phyloP scores from a whole-genome alignment of 192 early-diverging fungal genomes.

The Rhizoclosmatium sp. region DNA sequence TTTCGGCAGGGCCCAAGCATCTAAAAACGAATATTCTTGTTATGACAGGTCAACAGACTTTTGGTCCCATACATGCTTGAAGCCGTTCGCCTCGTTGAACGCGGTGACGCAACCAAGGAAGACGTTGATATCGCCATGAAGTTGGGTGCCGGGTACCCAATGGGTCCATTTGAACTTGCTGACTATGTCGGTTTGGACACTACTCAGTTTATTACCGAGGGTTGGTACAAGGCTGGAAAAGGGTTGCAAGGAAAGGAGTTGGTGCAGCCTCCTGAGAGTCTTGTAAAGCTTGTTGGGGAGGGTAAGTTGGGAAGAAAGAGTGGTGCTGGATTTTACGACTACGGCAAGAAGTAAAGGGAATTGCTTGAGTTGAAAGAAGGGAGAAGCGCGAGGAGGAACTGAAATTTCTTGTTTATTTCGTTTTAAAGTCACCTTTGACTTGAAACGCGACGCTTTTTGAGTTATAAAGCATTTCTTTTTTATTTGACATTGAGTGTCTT shows the following conservation, averaged over 20 bases:
- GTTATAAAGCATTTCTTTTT: no score
- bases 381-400: no score
- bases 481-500: no score
- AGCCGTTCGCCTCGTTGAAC: conserved; percentile 89
- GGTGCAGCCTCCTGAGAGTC: conserved; percentile 71
- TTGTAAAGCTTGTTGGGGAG: conserved; percentile 77
- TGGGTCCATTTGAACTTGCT: conserved; percentile 83
- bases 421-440: no score
- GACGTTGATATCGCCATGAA: conserved; percentile 98
- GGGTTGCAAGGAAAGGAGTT: conserved; percentile 77
- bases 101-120: conserved; percentile 80
- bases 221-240: conserved; percentile 86
- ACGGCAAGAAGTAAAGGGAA: conserved; percentile 47
- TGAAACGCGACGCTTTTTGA: no score
- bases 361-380: no score
- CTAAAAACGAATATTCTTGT: conserved; percentile 23
- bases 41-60: conserved; percentile 83
- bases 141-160: conserved; percentile 91
- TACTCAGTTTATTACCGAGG: conserved; percentile 93
- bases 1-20: neutral
- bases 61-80: conserved; percentile 97
- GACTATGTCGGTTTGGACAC: conserved; percentile 96
- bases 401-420: no score
- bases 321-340: conserved; percentile 87
- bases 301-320: conserved; percentile 86